Evolutionary conservation across 2,329 filamentous ascomycete genomes (phyloP).

Genomic region (Emergomyces orientalis): DNA sequence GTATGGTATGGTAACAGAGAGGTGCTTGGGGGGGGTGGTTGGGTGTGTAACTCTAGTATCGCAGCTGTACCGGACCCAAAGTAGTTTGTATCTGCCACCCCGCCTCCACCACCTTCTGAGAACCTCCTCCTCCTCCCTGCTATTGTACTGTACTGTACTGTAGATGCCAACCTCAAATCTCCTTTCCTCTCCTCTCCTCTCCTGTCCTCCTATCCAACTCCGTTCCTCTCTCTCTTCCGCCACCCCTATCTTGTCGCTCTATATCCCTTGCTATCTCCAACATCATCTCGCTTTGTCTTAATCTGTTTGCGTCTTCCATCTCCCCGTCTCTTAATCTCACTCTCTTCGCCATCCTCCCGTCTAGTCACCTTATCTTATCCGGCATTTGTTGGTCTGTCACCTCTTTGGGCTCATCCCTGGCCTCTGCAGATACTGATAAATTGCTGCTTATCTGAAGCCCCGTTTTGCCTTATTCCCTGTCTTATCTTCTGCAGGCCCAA

Average conservation of each 20-base stretch:
- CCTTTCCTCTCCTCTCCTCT: neutral
- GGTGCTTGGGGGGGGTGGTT: neutral
- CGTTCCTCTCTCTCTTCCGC: neutral
- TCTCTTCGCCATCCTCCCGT: neutral
- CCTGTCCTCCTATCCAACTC: neutral
- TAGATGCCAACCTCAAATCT: neutral
- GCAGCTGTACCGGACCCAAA: neutral
- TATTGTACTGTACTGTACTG: too few relatives aligned
- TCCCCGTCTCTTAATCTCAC: neutral
- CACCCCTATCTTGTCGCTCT: neutral
- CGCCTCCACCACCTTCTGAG: neutral
- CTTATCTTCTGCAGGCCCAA: neutral
- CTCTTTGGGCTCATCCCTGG: neutral
- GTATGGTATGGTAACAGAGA: too few relatives aligned
- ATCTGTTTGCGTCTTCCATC: neutral
- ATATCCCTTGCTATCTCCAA: neutral
- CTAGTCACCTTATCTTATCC: neutral
- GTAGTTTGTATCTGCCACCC: neutral
- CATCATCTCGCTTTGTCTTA: neutral
- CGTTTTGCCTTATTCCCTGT: neutral
- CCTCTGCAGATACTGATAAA: neutral
- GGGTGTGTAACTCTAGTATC: neutral
- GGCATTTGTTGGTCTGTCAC: neutral
- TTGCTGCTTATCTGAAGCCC: neutral
- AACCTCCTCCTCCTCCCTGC: neutral